Evolutionary conservation across 352 stramenopile genomes (phyloP), one percentile per base, ranked within the genome.

Genomic region (Phytophthora tubulina): DNA sequence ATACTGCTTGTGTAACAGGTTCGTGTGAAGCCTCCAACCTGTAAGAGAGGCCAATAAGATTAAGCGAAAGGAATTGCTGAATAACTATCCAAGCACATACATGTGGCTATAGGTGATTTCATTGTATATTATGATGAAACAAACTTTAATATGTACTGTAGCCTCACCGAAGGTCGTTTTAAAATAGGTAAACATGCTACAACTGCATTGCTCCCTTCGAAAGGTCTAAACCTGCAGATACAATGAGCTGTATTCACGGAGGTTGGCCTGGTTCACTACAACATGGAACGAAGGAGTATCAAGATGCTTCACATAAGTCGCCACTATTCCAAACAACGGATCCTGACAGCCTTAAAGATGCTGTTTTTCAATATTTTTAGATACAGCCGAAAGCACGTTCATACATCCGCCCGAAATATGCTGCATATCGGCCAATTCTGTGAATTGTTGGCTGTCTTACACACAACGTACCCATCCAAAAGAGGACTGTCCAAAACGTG

Each of bases 1-100:
- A n/a, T n/a, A n/a, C n/a, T 50, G 46, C n/a, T 36, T 36, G 46
- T 52, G 46, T 36, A 35, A 44, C 41, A 53, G 3, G 41, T 52
- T n/a, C 30, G 14, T 8, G 33, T 56, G 10, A 32, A 64, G 44
- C 57, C 44, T n/a, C 7, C 30, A 30, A 64, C n/a, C 5, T 64
- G 57, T 33, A 63, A 53, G 17, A 45, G 42, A 53, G 0, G 30
- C 15, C 38, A 66, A 69, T 21, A 65, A 63, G 17, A 38, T 58
- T 13, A 70, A 79, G 51, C 27, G 52, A 31, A 33, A 51, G 3
- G 5, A 17, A 60, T 75, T 46, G 57, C 70, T 31, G 17, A 39
- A 30, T 4, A 17, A 5, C 11, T 64, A 17, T 32, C 21, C 21
- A 21, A 21, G 21, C 21, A 21, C 21, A 21, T 21, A 21, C 21